Evolutionary conservation across 192 early-diverging fungal genomes (phyloP).

Genomic region (Coemansia reversa): DNA sequence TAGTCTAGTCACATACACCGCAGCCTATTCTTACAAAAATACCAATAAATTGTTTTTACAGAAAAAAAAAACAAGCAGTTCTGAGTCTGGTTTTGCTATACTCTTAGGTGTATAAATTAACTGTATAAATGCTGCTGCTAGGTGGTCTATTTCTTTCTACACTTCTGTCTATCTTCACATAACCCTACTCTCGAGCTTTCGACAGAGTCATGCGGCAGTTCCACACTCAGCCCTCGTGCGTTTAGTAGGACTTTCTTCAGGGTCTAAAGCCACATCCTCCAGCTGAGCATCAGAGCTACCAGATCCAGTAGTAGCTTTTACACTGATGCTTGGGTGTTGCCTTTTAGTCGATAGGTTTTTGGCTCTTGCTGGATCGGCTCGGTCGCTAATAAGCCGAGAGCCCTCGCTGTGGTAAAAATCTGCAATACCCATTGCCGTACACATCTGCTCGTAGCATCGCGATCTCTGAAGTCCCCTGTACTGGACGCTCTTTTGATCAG

Average conservation of each 20-base stretch:
- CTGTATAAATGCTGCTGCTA: neutral
- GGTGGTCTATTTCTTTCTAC: neutral
- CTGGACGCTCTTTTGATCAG: conserved; percentile 56
- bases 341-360: conserved; percentile 2
- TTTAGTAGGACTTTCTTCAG: neutral
- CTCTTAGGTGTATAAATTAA: neutral
- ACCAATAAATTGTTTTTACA: no score
- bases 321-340: neutral
- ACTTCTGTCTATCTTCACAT: neutral
- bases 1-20: no score
- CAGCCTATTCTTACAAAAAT: no score
- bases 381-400: conserved; percentile 6
- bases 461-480: conserved; percentile 53
- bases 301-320: neutral
- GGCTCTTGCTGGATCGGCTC: conserved; percentile 6
- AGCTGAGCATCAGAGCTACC: neutral
- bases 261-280: neutral
- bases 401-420: conserved; percentile 42
- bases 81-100: neutral
- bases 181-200: neutral
- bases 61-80: no score
- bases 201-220: neutral
- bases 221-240: neutral
- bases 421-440: conserved; percentile 45
- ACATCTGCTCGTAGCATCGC: conserved; percentile 59